Percentiles rank a stretch among this genome's conserved stretches.
phyloP scores from a whole-genome alignment of 352 stramenopile genomes.

The Phytopythium mirpurense region DNA sequence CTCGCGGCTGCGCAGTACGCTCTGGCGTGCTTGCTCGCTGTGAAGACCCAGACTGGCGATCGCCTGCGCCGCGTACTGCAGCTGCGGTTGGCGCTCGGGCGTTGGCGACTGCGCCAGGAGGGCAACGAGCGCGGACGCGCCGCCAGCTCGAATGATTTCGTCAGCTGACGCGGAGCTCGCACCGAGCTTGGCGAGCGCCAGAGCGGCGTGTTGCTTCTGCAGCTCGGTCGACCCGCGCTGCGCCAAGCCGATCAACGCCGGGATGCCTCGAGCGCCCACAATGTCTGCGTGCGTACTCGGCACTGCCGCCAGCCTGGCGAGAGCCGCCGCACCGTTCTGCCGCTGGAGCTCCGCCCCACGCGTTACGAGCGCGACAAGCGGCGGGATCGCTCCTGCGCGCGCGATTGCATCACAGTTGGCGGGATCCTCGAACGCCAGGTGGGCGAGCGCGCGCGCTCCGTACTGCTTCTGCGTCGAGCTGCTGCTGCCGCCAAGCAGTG shows the following conservation, averaged over 20 bases:
- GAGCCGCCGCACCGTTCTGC: background rate
- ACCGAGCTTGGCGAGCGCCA: background rate
- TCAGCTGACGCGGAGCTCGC: background rate
- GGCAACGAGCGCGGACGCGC: background rate
- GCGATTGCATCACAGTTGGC: background rate
- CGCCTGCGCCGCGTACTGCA: background rate
- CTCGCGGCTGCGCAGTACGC: background rate
- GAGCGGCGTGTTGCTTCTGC: background rate
- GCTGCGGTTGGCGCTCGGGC: background rate
- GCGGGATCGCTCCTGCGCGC: background rate
- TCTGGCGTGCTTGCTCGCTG: background rate
- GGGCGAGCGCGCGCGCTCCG: background rate
- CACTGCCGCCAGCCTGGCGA: background rate
- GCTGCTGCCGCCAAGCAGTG: background rate
- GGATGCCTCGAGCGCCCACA: background rate
- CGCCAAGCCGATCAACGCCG: background rate
- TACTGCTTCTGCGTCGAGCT: background rate
- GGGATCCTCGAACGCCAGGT: background rate
- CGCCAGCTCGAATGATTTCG: background rate
- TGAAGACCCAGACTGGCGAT: background rate
- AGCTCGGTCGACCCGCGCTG: background rate
- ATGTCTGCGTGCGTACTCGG: background rate
- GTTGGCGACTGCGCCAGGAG: background rate
- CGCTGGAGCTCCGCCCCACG: background rate
- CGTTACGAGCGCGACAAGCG: background rate